Conservation (phyloP, 192 early-diverging fungal species). For the Coemansia sp. region DNA sequence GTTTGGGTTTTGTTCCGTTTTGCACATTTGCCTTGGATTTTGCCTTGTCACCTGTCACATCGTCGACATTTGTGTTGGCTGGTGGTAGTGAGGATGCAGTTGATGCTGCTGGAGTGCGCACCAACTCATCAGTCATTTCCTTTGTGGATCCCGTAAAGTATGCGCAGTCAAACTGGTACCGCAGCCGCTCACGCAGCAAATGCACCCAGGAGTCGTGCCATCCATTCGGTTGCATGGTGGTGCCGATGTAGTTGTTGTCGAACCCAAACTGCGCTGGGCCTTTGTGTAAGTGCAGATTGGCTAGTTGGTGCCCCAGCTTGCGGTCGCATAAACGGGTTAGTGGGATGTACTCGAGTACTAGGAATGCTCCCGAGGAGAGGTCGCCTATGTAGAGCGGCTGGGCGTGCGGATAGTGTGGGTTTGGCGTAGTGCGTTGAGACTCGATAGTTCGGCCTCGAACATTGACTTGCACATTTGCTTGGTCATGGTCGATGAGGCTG, state of each 20-base stretch:
- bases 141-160: neutral
- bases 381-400: slow-evolving; percentile 14
- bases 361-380: slow-evolving; percentile 18
- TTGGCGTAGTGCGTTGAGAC: slow-evolving; percentile 23
- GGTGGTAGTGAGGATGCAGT: slow-evolving; percentile 7
- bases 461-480: slow-evolving; percentile 7
- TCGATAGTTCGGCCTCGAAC: slow-evolving; percentile 22
- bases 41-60: slow-evolving; percentile 2
- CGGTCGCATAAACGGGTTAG: slow-evolving; percentile 14
- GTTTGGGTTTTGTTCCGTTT: slow-evolving; percentile 6
- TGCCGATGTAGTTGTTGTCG: slow-evolving; percentile 37
- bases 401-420: slow-evolving; percentile 26
- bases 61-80: slow-evolving; percentile 3
- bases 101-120: slow-evolving; percentile 8
- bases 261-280: slow-evolving; percentile 34
- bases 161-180: slow-evolving; percentile 27
- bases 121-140: slow-evolving; percentile 7
- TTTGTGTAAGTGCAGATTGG: slow-evolving; percentile 14
- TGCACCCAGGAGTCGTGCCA: slow-evolving; percentile 36
- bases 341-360: slow-evolving; percentile 24
- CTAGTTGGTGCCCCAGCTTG: slow-evolving; percentile 27
- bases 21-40: neutral
- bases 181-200: slow-evolving; percentile 23
- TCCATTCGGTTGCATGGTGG: slow-evolving; percentile 29
- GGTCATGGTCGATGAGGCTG: neutral